These are phyloP conservation scores for Pleurotus ostreatus DNA, from an alignment of 768 basidiomycete species.

Conservation along the genomic window DNA sequence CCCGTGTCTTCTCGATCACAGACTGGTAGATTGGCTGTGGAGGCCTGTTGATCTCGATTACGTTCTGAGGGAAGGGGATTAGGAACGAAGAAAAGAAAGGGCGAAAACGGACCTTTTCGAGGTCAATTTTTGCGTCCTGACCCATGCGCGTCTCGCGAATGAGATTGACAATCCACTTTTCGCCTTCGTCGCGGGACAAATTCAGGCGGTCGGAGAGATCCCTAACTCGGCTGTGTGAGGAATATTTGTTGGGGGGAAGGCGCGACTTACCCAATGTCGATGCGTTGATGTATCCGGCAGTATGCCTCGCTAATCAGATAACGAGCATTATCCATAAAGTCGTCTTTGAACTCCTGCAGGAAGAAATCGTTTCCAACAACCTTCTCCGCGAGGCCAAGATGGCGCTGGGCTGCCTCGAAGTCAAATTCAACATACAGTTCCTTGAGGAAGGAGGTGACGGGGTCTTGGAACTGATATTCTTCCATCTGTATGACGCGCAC, in stretches of 20 bases:
- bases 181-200: conserved; percentile 91
- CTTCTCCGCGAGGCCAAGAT: conserved; percentile 71
- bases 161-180: conserved; percentile 99
- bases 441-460: conserved; percentile 89
- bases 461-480: conserved; percentile 94
- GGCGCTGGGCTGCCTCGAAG: conserved; percentile 89
- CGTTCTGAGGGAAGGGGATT: conserved; percentile 55
- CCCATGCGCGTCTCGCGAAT: conserved; percentile 97
- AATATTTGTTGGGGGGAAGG: too few relatives aligned
- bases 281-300: conserved; percentile 93
- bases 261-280: conserved; percentile 70
- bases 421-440: conserved; percentile 95
- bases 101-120: conserved; percentile 69
- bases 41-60: conserved; percentile 92
- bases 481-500: conserved; percentile 94
- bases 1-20: conserved; percentile 93
- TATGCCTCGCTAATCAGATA: conserved; percentile 97
- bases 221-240: conserved; percentile 30
- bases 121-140: conserved; percentile 94
- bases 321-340: conserved; percentile 95
- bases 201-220: conserved; percentile 93
- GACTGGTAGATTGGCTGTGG: conserved; percentile 88
- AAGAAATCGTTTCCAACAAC: conserved; percentile 94
- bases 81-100: not conserved
- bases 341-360: conserved; percentile 83